Evolutionary conservation across 2,329 filamentous ascomycete species (phyloP).

Genomic region (Fusarium sp.): DNA sequence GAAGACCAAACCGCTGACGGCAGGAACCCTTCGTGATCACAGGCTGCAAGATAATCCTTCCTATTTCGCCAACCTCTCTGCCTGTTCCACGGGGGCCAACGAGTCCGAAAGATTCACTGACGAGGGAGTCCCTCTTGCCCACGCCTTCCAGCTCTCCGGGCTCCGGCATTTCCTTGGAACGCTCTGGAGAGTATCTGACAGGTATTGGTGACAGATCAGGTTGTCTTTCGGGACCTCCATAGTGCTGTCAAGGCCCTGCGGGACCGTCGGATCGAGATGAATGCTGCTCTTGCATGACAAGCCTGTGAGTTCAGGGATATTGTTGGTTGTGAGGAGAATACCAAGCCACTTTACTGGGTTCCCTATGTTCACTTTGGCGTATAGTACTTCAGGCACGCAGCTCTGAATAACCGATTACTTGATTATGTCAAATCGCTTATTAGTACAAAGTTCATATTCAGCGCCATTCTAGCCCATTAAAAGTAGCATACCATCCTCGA

Average conservation of each 20-base stretch:
- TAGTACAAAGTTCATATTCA: too few species aligned
- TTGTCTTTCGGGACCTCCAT: not conserved
- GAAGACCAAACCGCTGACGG: not conserved
- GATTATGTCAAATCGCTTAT: not conserved
- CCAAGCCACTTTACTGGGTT: not conserved
- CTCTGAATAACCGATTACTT: too few species aligned
- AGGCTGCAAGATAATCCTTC: not conserved
- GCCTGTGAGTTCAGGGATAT: not conserved
- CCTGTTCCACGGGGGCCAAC: not conserved
- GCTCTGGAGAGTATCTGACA: not conserved
- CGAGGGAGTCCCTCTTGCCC: not conserved
- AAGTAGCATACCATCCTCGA: too few species aligned
- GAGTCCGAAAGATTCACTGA: not conserved
- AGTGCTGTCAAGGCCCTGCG: not conserved
- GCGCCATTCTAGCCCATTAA: too few species aligned
- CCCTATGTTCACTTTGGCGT: not conserved
- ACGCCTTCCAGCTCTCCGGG: not conserved
- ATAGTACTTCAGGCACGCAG: not conserved
- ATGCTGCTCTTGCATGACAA: rapidly evolving
- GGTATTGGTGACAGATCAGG: not conserved
- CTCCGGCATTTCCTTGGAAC: not conserved
- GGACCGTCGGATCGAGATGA: not conserved
- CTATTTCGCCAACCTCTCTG: not conserved
- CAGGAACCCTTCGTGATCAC: not conserved
- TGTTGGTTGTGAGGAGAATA: not conserved